Evolutionary conservation across 176 grass and related monocot genomes (phyloP).

Genomic region (Neostapfia colusana): DNA sequence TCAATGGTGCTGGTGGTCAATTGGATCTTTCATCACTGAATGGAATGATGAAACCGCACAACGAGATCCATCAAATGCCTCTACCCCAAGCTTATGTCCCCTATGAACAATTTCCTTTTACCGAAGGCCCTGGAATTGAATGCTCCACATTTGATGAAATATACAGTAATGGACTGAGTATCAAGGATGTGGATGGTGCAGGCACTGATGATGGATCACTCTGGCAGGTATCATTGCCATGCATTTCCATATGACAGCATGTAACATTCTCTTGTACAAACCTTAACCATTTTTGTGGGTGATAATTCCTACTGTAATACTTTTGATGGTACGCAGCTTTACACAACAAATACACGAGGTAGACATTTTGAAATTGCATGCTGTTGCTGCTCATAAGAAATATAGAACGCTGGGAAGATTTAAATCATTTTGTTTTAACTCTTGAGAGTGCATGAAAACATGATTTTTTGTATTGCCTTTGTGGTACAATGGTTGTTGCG

Average conservation of each 20-base stretch:
- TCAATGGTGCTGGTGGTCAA: conserved; percentile 51
- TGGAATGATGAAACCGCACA: conserved; percentile 46
- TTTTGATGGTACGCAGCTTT: not conserved
- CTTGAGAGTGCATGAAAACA: not conserved
- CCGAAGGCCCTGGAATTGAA: conserved; percentile 55
- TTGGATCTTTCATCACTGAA: conserved; percentile 58
- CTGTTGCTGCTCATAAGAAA: conserved; percentile 12
- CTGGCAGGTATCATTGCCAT: conserved; percentile 56
- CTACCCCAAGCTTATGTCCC: conserved; percentile 39
- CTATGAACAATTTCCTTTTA: conserved; percentile 43
- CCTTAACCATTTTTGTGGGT: not conserved
- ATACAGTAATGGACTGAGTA: conserved; percentile 50
- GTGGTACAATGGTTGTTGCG: not conserved
- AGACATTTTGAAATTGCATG: not conserved
- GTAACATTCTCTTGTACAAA: not conserved
- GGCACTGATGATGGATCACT: conserved; percentile 46
- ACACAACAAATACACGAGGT: not conserved
- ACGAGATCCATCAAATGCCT: conserved; percentile 40
- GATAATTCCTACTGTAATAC: not conserved
- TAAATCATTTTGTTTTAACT: not conserved
- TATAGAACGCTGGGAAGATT: not conserved
- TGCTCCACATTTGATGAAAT: conserved; percentile 58
- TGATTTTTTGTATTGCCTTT: not conserved
- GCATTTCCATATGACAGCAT: conserved; percentile 24
- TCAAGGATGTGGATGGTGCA: conserved; percentile 43